Percentiles rank a stretch among this genome's conserved stretches.
Conservation (phyloP, 495 filamentous ascomycete genomes). For the Annulohypoxylon nitens region DNA sequence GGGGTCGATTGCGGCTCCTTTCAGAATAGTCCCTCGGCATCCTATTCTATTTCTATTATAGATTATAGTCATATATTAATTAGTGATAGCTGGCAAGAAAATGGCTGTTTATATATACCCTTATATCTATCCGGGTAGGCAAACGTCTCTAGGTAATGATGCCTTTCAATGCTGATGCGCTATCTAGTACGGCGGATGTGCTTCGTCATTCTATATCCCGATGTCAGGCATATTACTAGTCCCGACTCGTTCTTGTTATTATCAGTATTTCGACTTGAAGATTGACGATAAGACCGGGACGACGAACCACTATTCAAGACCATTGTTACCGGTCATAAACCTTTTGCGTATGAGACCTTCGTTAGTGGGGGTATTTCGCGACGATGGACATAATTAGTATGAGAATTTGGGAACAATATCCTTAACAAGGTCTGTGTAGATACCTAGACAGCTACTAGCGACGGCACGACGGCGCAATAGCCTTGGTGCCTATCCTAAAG, state of each 20-base stretch:
- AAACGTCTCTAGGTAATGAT: too few species aligned
- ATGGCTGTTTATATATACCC: too few species aligned
- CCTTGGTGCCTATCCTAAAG: background rate
- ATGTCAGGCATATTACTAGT: too few species aligned
- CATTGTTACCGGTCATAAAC: background rate
- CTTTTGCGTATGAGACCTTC: background rate
- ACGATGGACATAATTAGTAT: background rate
- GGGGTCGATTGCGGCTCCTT: slow-evolving; percentile 1
- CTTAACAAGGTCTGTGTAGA: background rate
- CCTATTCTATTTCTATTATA: background rate
- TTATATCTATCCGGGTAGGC: too few species aligned
- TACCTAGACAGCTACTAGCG: background rate
- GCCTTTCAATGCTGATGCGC: too few species aligned
- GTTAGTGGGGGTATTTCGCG: background rate
- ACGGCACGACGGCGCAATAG: too few species aligned
- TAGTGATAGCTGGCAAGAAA: background rate
- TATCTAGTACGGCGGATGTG: too few species aligned
- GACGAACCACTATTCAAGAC: background rate
- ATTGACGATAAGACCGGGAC: background rate
- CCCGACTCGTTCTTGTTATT: too few species aligned
- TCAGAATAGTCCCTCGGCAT: background rate
- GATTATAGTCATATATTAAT: background rate
- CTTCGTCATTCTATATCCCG: too few species aligned
- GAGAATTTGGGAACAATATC: background rate
- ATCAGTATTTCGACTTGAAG: too few species aligned